Evolutionary conservation across 352 stramenopile genomes (phyloP).

Genomic region (Pythium aphanidermatum): DNA sequence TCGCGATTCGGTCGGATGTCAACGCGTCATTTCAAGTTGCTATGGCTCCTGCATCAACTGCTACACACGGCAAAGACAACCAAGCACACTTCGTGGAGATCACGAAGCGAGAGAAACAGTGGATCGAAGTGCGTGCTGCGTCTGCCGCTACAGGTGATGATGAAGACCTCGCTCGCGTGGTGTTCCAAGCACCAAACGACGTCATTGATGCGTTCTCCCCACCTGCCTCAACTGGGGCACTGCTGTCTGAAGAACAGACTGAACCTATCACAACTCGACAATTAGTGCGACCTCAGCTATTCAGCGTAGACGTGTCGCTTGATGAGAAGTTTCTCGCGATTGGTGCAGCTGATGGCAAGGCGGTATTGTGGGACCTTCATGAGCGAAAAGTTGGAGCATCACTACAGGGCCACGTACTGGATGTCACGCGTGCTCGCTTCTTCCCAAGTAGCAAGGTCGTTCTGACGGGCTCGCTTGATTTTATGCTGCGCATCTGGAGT

Average conservation of each 20-base stretch:
- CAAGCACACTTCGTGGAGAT: slow-evolving; percentile 30
- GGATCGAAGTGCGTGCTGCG: slow-evolving; percentile 39
- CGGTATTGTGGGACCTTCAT: slow-evolving; percentile 37
- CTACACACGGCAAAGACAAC: slow-evolving; percentile 4
- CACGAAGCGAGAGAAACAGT: slow-evolving; percentile 25
- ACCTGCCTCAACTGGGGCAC: too few species aligned
- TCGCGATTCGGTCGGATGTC: slow-evolving; percentile 11
- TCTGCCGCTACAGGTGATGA: neutral
- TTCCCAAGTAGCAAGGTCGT: slow-evolving; percentile 69
- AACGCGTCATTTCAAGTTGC: slow-evolving; percentile 43
- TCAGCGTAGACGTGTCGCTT: slow-evolving; percentile 37
- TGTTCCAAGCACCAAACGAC: slow-evolving; percentile 54
- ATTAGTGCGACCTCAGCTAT: slow-evolving; percentile 28
- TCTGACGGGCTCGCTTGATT: slow-evolving; percentile 65
- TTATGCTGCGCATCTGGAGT: slow-evolving; percentile 69
- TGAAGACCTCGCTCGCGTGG: slow-evolving; percentile 9
- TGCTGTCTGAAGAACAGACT: neutral
- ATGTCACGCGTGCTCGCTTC: slow-evolving; percentile 54
- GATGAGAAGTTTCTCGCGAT: slow-evolving; percentile 46
- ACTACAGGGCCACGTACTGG: slow-evolving; percentile 46
- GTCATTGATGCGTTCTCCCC: slow-evolving; percentile 23
- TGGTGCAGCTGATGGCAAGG: slow-evolving; percentile 51
- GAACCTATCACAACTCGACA: neutral
- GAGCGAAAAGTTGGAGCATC: slow-evolving; percentile 23
- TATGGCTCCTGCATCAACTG: slow-evolving; percentile 3